A percentile compares a stretch with the other conserved stretches of the same genome.
phyloP scores from a whole-genome alignment of 1,284 basidiomycete species.

The Cutaneotrichosporon daszewskae region DNA sequence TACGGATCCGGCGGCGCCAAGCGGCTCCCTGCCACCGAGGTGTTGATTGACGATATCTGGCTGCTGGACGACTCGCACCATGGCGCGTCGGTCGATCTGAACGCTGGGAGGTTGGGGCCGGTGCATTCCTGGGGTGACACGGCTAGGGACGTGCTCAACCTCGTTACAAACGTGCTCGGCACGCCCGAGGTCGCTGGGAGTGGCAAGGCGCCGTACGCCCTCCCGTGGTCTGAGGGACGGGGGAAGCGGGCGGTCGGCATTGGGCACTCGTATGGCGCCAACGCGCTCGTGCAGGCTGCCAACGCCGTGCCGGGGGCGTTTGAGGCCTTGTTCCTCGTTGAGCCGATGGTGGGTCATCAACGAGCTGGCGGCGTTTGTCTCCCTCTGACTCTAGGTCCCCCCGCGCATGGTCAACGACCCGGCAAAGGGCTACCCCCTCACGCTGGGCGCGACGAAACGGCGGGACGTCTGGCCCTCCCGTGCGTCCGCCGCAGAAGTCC shows the following conservation, averaged over 20 bases:
- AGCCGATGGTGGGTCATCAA: conserved; percentile 53
- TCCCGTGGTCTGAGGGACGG: conserved; percentile 48
- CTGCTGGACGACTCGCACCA: conserved; percentile 69
- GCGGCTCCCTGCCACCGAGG: not conserved
- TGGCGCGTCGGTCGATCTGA: conserved; percentile 67
- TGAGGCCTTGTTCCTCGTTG: conserved; percentile 66
- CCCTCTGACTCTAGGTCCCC: conserved; percentile 2
- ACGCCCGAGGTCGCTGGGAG: too few relatives aligned
- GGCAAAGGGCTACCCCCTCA: conserved; percentile 23
- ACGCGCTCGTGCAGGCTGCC: conserved; percentile 59
- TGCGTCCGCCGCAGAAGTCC: conserved; percentile 54
- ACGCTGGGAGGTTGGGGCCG: conserved; percentile 52
- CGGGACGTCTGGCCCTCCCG: conserved; percentile 56
- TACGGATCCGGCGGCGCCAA: not conserved
- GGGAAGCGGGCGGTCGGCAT: conserved; percentile 51
- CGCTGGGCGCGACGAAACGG: conserved; percentile 55
- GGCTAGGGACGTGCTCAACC: conserved; percentile 44
- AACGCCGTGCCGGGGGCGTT: conserved; percentile 62
- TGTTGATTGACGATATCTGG: conserved; percentile 67
- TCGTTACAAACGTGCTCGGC: conserved; percentile 49
- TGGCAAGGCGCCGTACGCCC: not conserved
- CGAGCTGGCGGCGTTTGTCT: too few relatives aligned
- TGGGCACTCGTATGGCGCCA: conserved; percentile 78
- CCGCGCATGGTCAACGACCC: not conserved
- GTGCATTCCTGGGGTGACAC: conserved; percentile 40